phyloP scores from a whole-genome alignment of 345 rosid genomes.

The Linum lewisii region DNA sequence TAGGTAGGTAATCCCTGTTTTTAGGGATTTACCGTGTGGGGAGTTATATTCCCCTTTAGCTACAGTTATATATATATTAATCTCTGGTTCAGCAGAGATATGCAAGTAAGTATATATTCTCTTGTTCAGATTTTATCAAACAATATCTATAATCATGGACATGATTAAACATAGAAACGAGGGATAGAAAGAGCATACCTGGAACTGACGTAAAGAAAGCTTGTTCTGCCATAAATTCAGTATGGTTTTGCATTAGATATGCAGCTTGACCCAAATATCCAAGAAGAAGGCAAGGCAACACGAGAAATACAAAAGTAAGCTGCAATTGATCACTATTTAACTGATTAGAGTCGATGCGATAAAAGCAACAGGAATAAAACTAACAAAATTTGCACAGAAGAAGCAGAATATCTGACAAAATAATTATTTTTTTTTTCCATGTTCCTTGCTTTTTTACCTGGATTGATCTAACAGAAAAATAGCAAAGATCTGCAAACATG shows the following conservation, averaged over 20 bases:
- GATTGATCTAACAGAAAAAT: slow-evolving; percentile 86
- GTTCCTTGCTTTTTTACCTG: slow-evolving; percentile 59
- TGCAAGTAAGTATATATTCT: too few species aligned
- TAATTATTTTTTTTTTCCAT: too few species aligned
- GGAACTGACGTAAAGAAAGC: slow-evolving; percentile 88
- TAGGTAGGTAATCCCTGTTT: too few species aligned
- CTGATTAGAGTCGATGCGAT: slow-evolving; percentile 20
- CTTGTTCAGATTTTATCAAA: too few species aligned
- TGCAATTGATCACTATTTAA: slow-evolving; percentile 47
- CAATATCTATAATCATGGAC: too few species aligned
- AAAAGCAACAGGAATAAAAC: slow-evolving; percentile 3
- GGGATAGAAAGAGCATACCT: slow-evolving; percentile 53
- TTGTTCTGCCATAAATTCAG: slow-evolving; percentile 35
- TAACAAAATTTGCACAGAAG: neutral
- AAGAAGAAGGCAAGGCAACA: slow-evolving; percentile 89
- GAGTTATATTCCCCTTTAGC: too few species aligned
- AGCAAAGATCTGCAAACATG: slow-evolving; percentile 99
- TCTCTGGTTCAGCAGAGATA: too few species aligned
- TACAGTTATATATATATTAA: too few species aligned
- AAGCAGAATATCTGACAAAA: slow-evolving; percentile 9
- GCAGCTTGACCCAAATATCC: slow-evolving; percentile 99
- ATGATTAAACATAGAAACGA: too few species aligned
- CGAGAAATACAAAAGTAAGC: slow-evolving; percentile 95
- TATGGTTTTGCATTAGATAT: slow-evolving; percentile 60
- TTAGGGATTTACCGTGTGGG: too few species aligned